Evolutionary conservation across 768 basidiomycete genomes (phyloP).

Genomic region (Rhodocollybia butyracea): DNA sequence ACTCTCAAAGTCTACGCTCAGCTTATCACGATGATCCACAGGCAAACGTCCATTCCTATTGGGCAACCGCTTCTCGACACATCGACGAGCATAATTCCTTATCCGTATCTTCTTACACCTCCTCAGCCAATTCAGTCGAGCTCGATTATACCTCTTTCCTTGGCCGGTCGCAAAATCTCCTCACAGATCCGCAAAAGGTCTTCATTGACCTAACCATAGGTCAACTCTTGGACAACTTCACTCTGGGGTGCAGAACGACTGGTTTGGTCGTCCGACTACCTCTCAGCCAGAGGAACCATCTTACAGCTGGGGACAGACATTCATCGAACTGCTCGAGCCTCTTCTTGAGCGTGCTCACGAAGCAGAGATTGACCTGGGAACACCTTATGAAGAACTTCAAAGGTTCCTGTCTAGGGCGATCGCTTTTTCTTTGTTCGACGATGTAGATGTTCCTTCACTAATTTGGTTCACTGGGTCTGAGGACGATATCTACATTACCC

Average conservation of each 20-base stretch:
- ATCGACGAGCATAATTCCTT: conserved; percentile 41
- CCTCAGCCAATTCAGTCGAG: conserved; percentile 33
- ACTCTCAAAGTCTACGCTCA: conserved; percentile 33
- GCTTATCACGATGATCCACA: conserved; percentile 40
- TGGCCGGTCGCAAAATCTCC: conserved; percentile 31
- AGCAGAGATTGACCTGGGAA: conserved; percentile 19
- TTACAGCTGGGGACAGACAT: conserved; percentile 78
- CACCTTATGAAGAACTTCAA: conserved; percentile 43
- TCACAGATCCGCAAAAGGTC: conserved; percentile 35
- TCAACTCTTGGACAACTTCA: conserved; percentile 59
- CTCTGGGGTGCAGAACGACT: conserved; percentile 66
- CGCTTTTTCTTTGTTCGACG: conserved; percentile 72
- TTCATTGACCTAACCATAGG: conserved; percentile 63
- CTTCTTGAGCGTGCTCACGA: conserved; percentile 40
- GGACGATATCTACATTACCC: conserved; percentile 53
- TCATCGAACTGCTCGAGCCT: conserved; percentile 55
- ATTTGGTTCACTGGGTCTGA: conserved; percentile 61
- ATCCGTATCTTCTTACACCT: conserved; percentile 50
- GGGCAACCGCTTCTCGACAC: conserved; percentile 47
- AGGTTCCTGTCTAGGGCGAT: conserved; percentile 63
- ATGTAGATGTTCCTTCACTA: conserved; percentile 68
- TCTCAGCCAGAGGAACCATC: conserved; percentile 32
- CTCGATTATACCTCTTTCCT: conserved; percentile 33
- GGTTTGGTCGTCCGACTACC: conserved; percentile 54
- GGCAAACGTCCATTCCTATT: conserved; percentile 48